Evolutionary conservation across 306 rosid genomes (phyloP).

Genomic region (Pyrus communis): DNA sequence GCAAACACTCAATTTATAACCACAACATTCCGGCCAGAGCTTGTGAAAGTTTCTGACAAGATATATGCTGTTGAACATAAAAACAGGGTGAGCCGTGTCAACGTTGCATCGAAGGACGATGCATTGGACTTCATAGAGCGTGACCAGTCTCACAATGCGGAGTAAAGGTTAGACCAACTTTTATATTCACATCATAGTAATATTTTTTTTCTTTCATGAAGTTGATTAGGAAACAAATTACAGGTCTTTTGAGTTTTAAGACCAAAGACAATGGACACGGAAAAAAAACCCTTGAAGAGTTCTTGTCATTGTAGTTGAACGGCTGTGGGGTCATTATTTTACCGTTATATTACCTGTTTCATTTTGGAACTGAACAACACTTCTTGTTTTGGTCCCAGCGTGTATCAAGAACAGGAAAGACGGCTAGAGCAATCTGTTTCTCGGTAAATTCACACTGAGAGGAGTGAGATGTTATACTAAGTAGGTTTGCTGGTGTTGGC

Average conservation of each 20-base stretch:
- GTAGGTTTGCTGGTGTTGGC: not conserved
- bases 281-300: not conserved
- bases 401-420: not conserved
- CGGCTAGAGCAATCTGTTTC: not conserved
- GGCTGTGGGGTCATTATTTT: not conserved
- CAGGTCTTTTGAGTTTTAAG: not conserved
- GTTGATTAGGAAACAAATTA: not conserved
- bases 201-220: not conserved
- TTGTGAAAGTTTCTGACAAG: slow-evolving; percentile 90
- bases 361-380: not conserved
- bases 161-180: slow-evolving; percentile 37
- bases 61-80: slow-evolving; percentile 83
- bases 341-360: not conserved
- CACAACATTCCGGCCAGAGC: slow-evolving; percentile 89
- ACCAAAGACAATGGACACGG: not conserved
- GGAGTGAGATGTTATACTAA: not conserved
- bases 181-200: not conserved
- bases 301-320: not conserved
- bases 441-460: not conserved
- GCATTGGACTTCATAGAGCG: slow-evolving; percentile 85
- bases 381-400: not conserved
- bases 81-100: slow-evolving; percentile 89
- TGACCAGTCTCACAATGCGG: slow-evolving; percentile 83
- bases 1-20: slow-evolving; percentile 89
- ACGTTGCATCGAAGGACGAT: slow-evolving; percentile 57